Evolutionary conservation across 2,329 filamentous ascomycete genomes (phyloP).

Genomic region (Verticillium albo-atrum): DNA sequence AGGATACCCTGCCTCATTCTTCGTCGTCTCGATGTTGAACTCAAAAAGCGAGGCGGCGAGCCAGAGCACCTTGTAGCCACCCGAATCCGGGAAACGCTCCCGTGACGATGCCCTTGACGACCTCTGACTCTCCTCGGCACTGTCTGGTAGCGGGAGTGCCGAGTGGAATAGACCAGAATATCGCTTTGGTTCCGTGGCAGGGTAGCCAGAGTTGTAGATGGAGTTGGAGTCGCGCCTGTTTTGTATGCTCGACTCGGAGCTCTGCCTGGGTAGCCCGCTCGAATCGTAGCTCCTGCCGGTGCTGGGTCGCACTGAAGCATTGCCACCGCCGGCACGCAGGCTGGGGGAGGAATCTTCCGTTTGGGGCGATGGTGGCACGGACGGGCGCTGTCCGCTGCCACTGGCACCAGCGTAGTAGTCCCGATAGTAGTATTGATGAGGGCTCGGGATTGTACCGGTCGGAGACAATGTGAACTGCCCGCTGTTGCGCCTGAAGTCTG

Average conservation of each 20-base stretch:
- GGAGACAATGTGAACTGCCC: constrained; percentile 64
- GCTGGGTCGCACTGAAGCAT: constrained; percentile 43
- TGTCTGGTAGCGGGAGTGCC: constrained; percentile 75
- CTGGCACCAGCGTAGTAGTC: constrained; percentile 44
- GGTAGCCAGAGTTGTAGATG: constrained; percentile 46
- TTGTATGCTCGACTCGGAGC: constrained; percentile 43
- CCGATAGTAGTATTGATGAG: constrained; percentile 53
- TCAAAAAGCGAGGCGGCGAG: constrained; percentile 92
- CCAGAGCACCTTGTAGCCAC: constrained; percentile 74
- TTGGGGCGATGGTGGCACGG: constrained; percentile 39
- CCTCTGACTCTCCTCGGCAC: constrained; percentile 45
- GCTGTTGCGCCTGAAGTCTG: constrained; percentile 61
- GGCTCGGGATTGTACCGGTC: constrained; percentile 41
- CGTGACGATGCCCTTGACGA: constrained; percentile 57
- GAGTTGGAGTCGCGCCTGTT: constrained; percentile 51
- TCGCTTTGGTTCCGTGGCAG: constrained; percentile 42
- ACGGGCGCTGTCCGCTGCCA: constrained; percentile 17
- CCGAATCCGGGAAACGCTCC: constrained; percentile 47
- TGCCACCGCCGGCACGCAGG: constrained; percentile 28
- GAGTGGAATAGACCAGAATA: constrained; percentile 82
- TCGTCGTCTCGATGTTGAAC: constrained; percentile 91
- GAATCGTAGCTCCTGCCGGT: constrained; percentile 59
- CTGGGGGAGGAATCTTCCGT: constrained; percentile 48
- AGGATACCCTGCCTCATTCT: constrained; percentile 89
- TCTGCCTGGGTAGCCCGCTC: constrained; percentile 42